phyloP scores from a whole-genome alignment of 306 rosid genomes.

The Hippophae gyantsensis region DNA sequence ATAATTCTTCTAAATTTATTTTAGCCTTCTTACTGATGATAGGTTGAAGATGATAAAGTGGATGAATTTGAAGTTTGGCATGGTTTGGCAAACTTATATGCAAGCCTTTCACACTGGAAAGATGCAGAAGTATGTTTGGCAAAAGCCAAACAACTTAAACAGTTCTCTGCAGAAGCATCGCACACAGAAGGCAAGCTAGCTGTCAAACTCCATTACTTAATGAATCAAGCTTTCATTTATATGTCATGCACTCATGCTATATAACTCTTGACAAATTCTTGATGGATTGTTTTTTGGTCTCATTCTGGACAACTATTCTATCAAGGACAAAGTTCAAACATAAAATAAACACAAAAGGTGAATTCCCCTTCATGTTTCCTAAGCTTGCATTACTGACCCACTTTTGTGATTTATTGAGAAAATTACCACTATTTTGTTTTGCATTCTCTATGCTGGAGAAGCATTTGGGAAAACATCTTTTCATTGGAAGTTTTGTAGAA shows the following conservation, averaged over 20 bases:
- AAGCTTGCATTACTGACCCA: no score
- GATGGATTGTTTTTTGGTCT: neutral
- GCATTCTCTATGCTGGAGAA: no score
- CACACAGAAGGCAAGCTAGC: conserved; percentile 65
- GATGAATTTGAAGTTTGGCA: conserved; percentile 86
- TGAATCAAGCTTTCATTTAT: conserved; percentile 12
- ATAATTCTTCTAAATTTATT: neutral
- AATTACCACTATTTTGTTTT: no score
- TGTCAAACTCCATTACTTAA: conserved; percentile 2
- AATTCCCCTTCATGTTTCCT: no score
- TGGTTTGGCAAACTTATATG: conserved; percentile 78
- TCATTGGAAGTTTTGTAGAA: no score
- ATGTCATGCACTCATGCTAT: neutral
- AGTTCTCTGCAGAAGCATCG: conserved; percentile 44
- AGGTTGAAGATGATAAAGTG: conserved; percentile 65
- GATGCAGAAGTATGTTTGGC: conserved; percentile 90
- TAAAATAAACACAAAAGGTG: no score
- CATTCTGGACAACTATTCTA: neutral
- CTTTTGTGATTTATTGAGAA: no score
- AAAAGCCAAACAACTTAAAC: conserved; percentile 66
- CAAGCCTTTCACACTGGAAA: conserved; percentile 83
- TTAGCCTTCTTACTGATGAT: conserved; percentile 13
- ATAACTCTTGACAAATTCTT: neutral
- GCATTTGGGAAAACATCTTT: no score
- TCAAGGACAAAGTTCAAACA: neutral